Evolutionary conservation across 495 filamentous ascomycete species (phyloP), one percentile per base, ranked within the genome.

Genomic region (Parathielavia appendiculata): DNA sequence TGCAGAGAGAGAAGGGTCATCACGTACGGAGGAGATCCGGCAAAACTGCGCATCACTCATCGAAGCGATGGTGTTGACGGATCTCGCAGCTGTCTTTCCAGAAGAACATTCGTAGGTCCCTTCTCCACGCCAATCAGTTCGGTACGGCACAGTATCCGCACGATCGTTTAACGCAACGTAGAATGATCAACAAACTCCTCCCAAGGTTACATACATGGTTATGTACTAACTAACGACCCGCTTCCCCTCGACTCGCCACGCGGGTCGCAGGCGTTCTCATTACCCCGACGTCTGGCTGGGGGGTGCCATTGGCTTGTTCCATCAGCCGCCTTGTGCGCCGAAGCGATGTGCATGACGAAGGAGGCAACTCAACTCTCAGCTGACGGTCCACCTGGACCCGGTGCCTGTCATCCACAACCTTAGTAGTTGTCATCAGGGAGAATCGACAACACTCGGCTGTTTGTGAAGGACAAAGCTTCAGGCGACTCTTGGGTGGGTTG

Each of bases 251-350:
- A 51, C 57, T 57, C 55, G 56, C 54, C 57, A 56, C 58, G 44
- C 48, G 40, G 48, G 50, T 47, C 57, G 50, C 53, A 54, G 39
- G 46, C 48, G 47, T 30, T 51, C 59, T 59, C 55, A 54, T 58
- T 56, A 40, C 48, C 32, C 32, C 56, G 60, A 61, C 58, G 61
- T 59, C 57, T 55, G 60, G 53, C 60, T 51, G 22, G 14, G 52
- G 55, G 20, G 53, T 45, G 26, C 43, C 57, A 67, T 69, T 66
- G 62, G 57, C 53, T 53, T 64, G 64, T 52, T 34, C 59, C 56
- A 67, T 59, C 54, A 65, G 62, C 64, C 67, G 64, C 62, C 64
- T 57, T 66, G 58, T 67, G 59, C 63, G 60, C 60, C 55, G 43
- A 22, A 44, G 32, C 51, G 34, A 46, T 55, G 26, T 30, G 59